Percentiles rank a stretch among this genome's conserved stretches.
Evolutionary conservation across 345 rosid genomes (phyloP).

Genomic region (Salix exigua): DNA sequence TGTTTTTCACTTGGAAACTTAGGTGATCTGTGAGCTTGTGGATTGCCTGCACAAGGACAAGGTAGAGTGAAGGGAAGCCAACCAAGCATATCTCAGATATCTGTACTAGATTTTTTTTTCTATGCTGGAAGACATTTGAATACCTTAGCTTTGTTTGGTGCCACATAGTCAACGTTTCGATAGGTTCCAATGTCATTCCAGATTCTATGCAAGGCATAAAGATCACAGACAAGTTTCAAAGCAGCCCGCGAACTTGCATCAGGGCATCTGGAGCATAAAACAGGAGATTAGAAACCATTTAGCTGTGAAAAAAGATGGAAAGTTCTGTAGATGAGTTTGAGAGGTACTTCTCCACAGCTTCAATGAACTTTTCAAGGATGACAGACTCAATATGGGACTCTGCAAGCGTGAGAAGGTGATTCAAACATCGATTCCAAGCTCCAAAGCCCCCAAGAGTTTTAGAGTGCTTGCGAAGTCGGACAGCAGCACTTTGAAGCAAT

Average conservation of each 20-base stretch:
- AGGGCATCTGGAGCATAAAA: conserved; percentile 51
- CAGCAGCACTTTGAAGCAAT: conserved; percentile 80
- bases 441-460: conserved; percentile 85
- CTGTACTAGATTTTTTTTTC: not conserved
- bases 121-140: not conserved
- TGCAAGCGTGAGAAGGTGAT: conserved; percentile 94
- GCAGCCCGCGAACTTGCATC: conserved; percentile 66
- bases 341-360: conserved; percentile 76
- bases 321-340: not conserved
- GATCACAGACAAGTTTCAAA: conserved; percentile 87
- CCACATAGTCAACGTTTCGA: conserved; percentile 87
- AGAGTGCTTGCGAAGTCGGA: conserved; percentile 72
- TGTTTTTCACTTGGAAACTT: conserved; percentile 82
- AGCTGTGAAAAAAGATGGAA: not conserved
- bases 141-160: conserved; percentile 99
- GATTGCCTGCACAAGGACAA: conserved; percentile 56
- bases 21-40: conserved; percentile 81
- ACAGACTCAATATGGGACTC: conserved; percentile 97
- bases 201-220: conserved; percentile 87
- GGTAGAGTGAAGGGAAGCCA: not conserved
- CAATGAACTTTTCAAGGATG: conserved; percentile 80
- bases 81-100: not conserved
- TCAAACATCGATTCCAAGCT: conserved; percentile 98
- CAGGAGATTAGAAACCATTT: conserved; percentile 13
- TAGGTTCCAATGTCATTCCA: conserved; percentile 97